These are phyloP conservation scores for Pontederia paniculata DNA, from an alignment of 176 grass and related monocot genomes.

Conservation along the genomic window DNA sequence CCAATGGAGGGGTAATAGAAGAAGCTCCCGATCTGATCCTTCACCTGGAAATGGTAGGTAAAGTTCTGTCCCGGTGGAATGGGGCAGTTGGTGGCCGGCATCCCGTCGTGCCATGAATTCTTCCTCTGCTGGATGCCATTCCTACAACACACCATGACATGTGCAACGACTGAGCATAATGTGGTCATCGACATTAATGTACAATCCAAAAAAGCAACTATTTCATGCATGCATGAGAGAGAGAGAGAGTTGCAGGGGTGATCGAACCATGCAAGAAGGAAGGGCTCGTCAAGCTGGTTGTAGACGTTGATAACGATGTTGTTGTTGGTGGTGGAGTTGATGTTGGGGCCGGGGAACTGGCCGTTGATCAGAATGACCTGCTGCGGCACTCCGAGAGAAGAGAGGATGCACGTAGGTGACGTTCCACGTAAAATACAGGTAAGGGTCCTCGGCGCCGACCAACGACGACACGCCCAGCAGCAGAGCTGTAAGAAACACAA, in stretches of 20 bases:
- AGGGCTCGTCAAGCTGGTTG: not conserved
- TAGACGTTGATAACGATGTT: conserved; percentile 1
- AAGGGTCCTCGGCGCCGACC: too few relatives aligned
- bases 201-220: too few relatives aligned
- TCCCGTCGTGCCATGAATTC: conserved; percentile 1
- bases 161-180: too few relatives aligned
- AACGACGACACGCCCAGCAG: too few relatives aligned
- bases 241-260: not conserved
- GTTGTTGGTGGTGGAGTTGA: too few relatives aligned
- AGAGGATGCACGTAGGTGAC: too few relatives aligned
- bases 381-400: not conserved
- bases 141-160: not conserved
- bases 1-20: not conserved
- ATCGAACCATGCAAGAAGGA: not conserved
- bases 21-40: too few relatives aligned
- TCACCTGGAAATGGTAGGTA: conserved; percentile 1
- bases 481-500: too few relatives aligned
- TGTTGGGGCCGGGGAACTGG: not conserved
- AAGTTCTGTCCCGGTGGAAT: conserved; percentile 1
- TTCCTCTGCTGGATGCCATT: not conserved
- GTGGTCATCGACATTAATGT: too few relatives aligned
- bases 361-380: not conserved
- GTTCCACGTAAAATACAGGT: not conserved
- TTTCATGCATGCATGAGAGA: not conserved
- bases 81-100: not conserved